These are phyloP conservation scores for Mycosphaerella arachidis DNA, from an alignment of 2,329 filamentous ascomycete genomes.

Conservation along the genomic window DNA sequence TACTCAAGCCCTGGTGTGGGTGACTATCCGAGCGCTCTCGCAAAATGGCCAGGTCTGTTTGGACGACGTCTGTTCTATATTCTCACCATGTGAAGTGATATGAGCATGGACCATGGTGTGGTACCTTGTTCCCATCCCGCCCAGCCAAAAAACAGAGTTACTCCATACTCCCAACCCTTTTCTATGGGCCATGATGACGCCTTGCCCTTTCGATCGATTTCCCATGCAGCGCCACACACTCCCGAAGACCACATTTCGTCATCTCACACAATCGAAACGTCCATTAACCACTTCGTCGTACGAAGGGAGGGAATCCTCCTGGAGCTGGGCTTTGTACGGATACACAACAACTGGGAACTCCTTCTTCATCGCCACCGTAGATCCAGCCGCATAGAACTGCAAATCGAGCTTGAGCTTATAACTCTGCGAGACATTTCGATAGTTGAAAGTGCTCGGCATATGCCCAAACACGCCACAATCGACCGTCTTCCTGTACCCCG, in stretches of 20 bases:
- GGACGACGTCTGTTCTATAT: too few species aligned
- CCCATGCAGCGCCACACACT: background rate
- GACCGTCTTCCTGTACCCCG: conserved; percentile 9
- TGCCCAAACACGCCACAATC: conserved; percentile 10
- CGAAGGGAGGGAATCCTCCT: background rate
- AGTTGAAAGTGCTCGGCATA: conserved; percentile 10
- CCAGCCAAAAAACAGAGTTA: background rate
- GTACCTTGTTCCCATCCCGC: too few species aligned
- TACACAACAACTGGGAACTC: conserved; percentile 2
- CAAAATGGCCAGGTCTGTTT: too few species aligned
- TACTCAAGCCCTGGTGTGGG: too few species aligned
- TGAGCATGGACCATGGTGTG: too few species aligned
- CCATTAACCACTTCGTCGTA: background rate
- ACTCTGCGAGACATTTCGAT: conserved; percentile 5
- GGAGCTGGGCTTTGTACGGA: background rate
- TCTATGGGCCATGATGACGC: background rate
- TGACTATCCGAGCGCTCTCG: too few species aligned
- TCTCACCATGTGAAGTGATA: too few species aligned
- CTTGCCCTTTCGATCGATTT: background rate
- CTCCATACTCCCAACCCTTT: background rate
- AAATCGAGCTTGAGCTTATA: conserved; percentile 15
- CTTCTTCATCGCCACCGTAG: conserved; percentile 1
- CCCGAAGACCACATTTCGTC: background rate
- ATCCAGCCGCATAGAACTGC: conserved; percentile 11
- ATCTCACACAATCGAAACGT: background rate